phyloP scores from a whole-genome alignment of 202 grass and related monocot genomes.

The Digitaria exilis region DNA sequence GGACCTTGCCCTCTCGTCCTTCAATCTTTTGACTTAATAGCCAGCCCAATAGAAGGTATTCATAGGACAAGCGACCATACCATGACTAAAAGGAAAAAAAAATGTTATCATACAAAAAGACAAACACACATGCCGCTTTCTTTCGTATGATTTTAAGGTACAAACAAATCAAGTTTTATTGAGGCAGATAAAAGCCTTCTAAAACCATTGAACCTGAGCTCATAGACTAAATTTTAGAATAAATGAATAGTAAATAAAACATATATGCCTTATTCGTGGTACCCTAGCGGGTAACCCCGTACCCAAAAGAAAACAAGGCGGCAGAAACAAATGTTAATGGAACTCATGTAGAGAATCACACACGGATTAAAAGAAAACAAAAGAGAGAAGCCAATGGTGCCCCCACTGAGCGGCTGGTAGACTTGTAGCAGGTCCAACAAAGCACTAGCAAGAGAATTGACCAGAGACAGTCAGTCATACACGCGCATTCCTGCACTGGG shows the following conservation, averaged over 20 bases:
- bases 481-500: background rate
- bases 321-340: background rate
- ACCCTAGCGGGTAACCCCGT: background rate
- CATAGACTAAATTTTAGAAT: background rate
- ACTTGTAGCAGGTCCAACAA: conserved; percentile 23
- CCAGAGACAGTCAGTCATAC: conserved; percentile 8
- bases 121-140: background rate
- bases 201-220: background rate
- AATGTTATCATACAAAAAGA: background rate
- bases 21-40: no score
- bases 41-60: no score
- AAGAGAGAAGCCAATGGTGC: background rate
- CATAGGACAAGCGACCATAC: no score
- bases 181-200: background rate
- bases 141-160: background rate
- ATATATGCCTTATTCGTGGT: background rate
- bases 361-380: background rate
- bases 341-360: conserved; percentile 12
- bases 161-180: background rate
- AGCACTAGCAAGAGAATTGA: background rate
- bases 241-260: background rate
- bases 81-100: background rate
- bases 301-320: background rate
- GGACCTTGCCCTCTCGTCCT: no score
- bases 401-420: background rate